A percentile compares a stretch with the other conserved stretches of the same genome.
These are phyloP conservation scores for Bondarzewia mesenterica DNA, from an alignment of 1,284 basidiomycete species.

Conservation along the genomic window DNA sequence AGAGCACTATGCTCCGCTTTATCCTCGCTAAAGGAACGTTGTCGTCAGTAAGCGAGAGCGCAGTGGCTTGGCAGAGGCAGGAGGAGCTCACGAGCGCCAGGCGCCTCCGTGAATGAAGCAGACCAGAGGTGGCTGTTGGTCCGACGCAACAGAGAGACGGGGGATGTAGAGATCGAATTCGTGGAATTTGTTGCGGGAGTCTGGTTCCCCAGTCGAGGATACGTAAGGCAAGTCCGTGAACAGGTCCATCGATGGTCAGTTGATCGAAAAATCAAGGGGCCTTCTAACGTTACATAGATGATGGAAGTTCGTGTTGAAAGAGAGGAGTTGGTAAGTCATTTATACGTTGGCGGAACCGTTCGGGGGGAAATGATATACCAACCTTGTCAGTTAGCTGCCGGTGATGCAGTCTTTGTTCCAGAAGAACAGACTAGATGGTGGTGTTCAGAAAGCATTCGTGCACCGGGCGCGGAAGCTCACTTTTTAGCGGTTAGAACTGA, in stretches of 20 bases:
- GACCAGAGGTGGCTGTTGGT: slow-evolving; percentile 17
- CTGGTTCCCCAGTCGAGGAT: background rate
- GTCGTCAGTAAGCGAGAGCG: slow-evolving; percentile 1
- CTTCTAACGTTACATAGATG: slow-evolving; percentile 3
- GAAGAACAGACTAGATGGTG: background rate
- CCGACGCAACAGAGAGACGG: background rate
- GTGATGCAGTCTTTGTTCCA: background rate
- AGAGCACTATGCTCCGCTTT: slow-evolving; percentile 51
- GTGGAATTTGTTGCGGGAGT: slow-evolving; percentile 7
- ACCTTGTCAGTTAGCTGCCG: background rate
- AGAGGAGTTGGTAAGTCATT: background rate
- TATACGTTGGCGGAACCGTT: background rate
- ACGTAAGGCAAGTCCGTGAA: slow-evolving; percentile 13
- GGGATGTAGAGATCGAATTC: slow-evolving; percentile 24
- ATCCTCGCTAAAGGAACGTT: slow-evolving; percentile 45
- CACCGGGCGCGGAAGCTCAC: background rate
- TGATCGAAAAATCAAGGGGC: slow-evolving; percentile 1
- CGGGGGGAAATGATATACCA: background rate
- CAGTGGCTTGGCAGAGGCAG: background rate
- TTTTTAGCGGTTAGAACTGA: background rate
- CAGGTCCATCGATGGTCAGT: slow-evolving; percentile 7
- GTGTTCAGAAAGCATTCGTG: background rate
- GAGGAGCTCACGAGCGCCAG: slow-evolving; percentile 55
- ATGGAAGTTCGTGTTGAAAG: background rate
- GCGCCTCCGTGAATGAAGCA: slow-evolving; percentile 75